Evolutionary conservation across 345 rosid genomes (phyloP).

Genomic region (Hevea brasiliensis): DNA sequence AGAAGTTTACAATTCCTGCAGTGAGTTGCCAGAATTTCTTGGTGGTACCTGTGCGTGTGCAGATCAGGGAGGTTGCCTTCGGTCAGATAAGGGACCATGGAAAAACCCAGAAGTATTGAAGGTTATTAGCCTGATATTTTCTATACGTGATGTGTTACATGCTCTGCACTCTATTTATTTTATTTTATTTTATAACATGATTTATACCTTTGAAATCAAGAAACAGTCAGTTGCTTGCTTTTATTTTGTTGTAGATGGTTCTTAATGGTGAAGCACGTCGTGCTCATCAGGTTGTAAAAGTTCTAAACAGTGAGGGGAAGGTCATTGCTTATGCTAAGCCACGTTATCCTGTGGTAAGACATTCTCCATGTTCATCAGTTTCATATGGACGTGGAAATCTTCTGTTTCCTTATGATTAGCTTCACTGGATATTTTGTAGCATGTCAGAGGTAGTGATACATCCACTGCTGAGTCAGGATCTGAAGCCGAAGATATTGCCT

Average conservation of each 20-base stretch:
- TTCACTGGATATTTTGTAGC: constrained; percentile 27
- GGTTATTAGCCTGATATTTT: constrained; percentile 39
- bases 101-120: constrained; percentile 74
- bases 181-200: neutral
- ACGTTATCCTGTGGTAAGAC: constrained; percentile 60
- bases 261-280: constrained; percentile 71
- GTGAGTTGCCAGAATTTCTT: constrained; percentile 91
- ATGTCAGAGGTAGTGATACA: constrained; percentile 93
- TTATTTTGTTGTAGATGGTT: constrained; percentile 63
- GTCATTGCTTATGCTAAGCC: constrained; percentile 96
- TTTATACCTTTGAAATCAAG: constrained; percentile 1
- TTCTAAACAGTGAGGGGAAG: constrained; percentile 82
- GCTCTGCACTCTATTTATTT: neutral
- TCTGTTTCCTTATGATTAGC: neutral
- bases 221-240: constrained; percentile 4
- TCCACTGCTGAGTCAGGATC: constrained; percentile 99
- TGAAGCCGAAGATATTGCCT: constrained; percentile 87
- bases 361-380: constrained; percentile 10
- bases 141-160: constrained; percentile 15
- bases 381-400: neutral
- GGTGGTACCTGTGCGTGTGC: constrained; percentile 91
- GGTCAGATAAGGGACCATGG: constrained; percentile 99
- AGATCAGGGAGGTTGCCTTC: constrained; percentile 89
- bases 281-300: constrained; percentile 89
- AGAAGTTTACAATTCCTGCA: constrained; percentile 25